A percentile compares a stretch with the other conserved stretches of the same genome.
phyloP scores from a whole-genome alignment of 495 filamentous ascomycete species.

The Cercophora newfieldiana region DNA sequence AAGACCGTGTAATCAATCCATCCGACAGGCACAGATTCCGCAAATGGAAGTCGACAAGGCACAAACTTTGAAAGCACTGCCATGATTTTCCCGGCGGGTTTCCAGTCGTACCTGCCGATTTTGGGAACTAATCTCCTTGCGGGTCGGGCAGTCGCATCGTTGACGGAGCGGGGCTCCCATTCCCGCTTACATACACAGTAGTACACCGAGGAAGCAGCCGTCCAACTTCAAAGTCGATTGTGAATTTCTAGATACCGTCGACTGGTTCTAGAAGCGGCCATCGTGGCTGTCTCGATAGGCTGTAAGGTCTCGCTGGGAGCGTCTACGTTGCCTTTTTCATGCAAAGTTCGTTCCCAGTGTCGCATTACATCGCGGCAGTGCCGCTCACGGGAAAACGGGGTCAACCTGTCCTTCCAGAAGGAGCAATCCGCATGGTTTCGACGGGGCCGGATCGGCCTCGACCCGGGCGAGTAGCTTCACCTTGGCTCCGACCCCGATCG shows the following conservation, averaged over 20 bases:
- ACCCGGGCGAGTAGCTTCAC: constrained; percentile 19
- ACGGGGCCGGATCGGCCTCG: constrained; percentile 17
- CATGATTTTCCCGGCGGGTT: neutral
- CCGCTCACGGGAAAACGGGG: neutral
- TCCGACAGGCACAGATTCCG: neutral
- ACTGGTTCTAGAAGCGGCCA: constrained; percentile 9
- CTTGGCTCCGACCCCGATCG: neutral
- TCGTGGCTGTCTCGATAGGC: neutral
- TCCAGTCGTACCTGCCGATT: constrained; percentile 9
- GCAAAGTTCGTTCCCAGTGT: neutral
- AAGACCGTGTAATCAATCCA: neutral
- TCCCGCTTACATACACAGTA: no score
- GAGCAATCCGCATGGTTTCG: constrained; percentile 19
- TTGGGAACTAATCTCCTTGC: constrained; percentile 13
- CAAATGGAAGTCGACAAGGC: neutral
- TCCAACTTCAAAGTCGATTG: neutral
- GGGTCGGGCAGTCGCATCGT: neutral
- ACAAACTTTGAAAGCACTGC: neutral
- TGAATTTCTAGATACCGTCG: neutral
- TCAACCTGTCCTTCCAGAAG: constrained; percentile 9
- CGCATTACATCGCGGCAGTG: neutral
- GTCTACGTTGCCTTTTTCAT: no score
- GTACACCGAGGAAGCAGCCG: no score
- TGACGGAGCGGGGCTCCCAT: neutral
- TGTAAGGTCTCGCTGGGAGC: neutral